phyloP scores from a whole-genome alignment of 2,329 filamentous ascomycete species.

The Ceratocystis papillata region DNA sequence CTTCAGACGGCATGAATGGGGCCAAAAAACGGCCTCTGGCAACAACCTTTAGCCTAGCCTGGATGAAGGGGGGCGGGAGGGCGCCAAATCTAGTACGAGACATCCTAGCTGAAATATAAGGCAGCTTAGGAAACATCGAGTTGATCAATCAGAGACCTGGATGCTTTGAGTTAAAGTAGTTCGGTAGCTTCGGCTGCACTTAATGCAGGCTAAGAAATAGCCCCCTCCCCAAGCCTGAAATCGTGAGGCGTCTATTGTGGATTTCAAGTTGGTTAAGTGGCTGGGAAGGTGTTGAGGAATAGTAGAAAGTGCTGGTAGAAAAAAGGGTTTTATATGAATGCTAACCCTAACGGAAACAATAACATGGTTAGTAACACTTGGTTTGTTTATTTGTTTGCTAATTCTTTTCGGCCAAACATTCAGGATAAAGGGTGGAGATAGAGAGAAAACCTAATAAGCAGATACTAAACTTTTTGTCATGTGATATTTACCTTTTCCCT shows the following conservation, averaged over 20 bases:
- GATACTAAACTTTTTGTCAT: not conserved
- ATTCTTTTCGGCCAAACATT: not conserved
- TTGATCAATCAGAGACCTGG: not conserved
- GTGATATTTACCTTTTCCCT: not conserved
- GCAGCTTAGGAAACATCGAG: not conserved
- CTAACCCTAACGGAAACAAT: not conserved
- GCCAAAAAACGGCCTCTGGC: conserved; percentile 6
- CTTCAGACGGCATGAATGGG: not conserved
- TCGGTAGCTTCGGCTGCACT: not conserved
- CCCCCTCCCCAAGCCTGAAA: too few relatives aligned
- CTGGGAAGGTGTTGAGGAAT: not conserved
- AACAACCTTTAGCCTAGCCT: not conserved
- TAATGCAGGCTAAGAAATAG: not conserved
- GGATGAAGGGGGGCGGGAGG: not conserved
- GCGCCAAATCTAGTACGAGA: not conserved
- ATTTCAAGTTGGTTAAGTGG: not conserved
- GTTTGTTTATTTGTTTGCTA: not conserved
- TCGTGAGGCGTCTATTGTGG: not conserved
- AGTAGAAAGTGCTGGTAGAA: too few relatives aligned
- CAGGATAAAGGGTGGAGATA: not conserved
- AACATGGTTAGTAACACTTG: too few relatives aligned
- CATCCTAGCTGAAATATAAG: not conserved
- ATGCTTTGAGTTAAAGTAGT: not conserved
- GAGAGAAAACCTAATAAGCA: not conserved
- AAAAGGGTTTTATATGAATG: too few relatives aligned